These are phyloP conservation scores for Penicillium waksmanii DNA, from an alignment of 495 filamentous ascomycete genomes.

Conservation along the genomic window DNA sequence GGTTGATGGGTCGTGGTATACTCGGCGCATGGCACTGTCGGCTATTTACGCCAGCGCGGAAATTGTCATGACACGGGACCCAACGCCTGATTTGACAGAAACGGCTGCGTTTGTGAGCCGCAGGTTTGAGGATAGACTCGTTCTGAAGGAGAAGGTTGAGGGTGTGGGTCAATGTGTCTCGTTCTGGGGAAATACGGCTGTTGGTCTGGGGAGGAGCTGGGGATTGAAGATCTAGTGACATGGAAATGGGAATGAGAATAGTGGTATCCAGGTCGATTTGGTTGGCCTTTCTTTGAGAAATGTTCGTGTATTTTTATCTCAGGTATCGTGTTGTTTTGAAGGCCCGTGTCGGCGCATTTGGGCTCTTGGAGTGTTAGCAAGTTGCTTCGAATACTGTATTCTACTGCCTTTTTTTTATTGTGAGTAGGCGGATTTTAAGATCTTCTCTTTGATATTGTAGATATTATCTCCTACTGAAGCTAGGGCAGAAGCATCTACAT, in stretches of 20 bases:
- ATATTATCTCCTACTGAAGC: no score
- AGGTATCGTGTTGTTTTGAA: background rate
- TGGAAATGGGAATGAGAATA: no score
- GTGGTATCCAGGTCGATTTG: no score
- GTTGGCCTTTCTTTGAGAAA: no score
- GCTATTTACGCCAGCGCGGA: constrained; percentile 85
- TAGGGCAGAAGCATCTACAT: no score
- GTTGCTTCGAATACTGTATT: background rate
- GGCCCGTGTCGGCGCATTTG: background rate
- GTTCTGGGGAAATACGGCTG: constrained; percentile 65
- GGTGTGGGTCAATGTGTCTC: constrained; percentile 72
- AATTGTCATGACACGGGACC: constrained; percentile 90
- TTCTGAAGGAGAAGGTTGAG: constrained; percentile 59
- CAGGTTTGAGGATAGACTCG: constrained; percentile 69
- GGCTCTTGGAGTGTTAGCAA: background rate
- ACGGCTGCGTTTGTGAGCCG: constrained; percentile 81
- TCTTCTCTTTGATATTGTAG: no score
- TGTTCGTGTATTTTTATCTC: background rate
- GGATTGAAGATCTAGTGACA: constrained; percentile 47
- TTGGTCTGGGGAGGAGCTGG: constrained; percentile 50
- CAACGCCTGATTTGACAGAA: constrained; percentile 63
- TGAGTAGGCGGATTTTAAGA: background rate
- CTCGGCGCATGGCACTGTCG: constrained; percentile 77
- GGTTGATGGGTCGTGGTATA: constrained; percentile 89
- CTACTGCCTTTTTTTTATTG: constrained; percentile 1